Conservation (phyloP, 2,329 filamentous ascomycete species). For the Aspergillus aculeatus region DNA sequence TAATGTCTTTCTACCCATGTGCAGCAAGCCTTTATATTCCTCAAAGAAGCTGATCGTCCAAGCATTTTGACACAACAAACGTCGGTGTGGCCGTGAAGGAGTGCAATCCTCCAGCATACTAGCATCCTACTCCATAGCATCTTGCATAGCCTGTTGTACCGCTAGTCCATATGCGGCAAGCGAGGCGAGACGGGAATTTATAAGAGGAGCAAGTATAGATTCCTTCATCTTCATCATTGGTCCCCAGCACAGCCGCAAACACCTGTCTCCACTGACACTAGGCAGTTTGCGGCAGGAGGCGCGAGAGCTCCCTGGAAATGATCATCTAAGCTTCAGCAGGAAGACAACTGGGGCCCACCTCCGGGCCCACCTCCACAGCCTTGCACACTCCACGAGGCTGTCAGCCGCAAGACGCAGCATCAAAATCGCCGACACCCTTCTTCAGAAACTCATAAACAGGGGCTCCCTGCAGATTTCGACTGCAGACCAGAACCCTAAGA, state of each 20-base stretch:
- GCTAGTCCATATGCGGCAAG: neutral
- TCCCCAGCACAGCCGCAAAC: neutral
- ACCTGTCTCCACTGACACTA: neutral
- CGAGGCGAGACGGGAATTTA: neutral
- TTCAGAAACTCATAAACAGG: neutral
- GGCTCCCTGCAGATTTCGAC: neutral
- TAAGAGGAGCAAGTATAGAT: neutral
- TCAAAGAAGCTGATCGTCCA: too few relatives aligned
- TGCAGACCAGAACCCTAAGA: neutral
- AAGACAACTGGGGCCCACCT: neutral
- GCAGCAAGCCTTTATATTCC: neutral
- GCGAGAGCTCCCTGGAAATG: neutral
- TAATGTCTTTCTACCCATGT: neutral
- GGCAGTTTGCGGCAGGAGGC: neutral
- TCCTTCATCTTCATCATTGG: neutral
- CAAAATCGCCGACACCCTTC: neutral
- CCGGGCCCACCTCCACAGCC: neutral
- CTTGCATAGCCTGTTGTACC: neutral
- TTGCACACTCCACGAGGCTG: neutral
- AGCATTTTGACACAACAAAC: too few relatives aligned
- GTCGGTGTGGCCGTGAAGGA: too few relatives aligned
- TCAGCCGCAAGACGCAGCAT: neutral
- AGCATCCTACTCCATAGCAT: too few relatives aligned
- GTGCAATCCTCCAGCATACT: too few relatives aligned
- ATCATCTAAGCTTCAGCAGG: neutral